These are phyloP conservation scores for Colletotrichum eleusines DNA, from an alignment of 2,329 filamentous ascomycete species.

Conservation along the genomic window DNA sequence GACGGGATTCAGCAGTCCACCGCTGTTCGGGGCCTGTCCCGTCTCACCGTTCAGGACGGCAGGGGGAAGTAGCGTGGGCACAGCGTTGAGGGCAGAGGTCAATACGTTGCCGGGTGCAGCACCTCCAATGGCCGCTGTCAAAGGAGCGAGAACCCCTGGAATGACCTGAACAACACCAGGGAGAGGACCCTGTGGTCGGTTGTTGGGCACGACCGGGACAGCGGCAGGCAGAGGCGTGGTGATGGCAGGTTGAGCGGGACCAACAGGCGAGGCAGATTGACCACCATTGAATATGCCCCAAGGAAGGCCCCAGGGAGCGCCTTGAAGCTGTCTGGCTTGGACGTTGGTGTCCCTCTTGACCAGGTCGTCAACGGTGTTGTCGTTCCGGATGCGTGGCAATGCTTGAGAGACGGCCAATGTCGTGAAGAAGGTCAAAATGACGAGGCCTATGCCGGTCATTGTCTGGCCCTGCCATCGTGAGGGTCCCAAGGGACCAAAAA, in stretches of 20 bases:
- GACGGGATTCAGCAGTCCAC: not conserved
- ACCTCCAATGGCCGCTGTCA: not conserved
- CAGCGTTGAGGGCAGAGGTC: not conserved
- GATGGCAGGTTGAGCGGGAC: constrained; percentile 14
- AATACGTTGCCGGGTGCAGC: not conserved
- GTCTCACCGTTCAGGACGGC: not conserved
- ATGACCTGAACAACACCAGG: not conserved
- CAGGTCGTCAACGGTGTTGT: not conserved
- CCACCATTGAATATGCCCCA: constrained; percentile 23
- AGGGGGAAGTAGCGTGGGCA: not conserved
- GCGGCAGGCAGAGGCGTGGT: constrained; percentile 17
- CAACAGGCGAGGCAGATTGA: not conserved
- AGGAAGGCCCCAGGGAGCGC: constrained; percentile 18
- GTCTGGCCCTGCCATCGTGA: constrained; percentile 10
- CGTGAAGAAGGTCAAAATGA: constrained; percentile 22
- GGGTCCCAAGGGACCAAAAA: constrained; percentile 5
- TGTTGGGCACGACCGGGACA: not conserved
- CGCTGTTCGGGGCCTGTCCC: not conserved
- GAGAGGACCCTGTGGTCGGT: constrained; percentile 16
- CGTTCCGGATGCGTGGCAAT: constrained; percentile 1
- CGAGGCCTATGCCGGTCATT: constrained; percentile 2
- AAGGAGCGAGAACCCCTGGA: not conserved
- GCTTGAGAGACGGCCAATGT: constrained; percentile 18
- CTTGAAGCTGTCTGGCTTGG: constrained; percentile 29
- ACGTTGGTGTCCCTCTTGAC: not conserved